phyloP scores from a whole-genome alignment of 2,329 filamentous ascomycete species.

The Sordariomycetes sp. region DNA sequence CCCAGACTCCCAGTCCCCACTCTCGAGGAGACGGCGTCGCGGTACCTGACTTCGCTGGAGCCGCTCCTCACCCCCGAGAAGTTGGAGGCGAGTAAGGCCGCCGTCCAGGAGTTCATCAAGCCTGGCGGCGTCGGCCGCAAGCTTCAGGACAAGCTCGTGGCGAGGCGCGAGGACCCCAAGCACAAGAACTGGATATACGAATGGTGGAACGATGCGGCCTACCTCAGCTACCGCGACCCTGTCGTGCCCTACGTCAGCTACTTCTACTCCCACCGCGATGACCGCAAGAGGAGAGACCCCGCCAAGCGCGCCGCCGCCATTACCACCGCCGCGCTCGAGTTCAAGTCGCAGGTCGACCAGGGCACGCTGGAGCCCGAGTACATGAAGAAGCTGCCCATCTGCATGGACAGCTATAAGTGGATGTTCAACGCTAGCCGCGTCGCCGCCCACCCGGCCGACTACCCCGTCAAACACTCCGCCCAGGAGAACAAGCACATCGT shows the following conservation, averaged over 20 bases:
- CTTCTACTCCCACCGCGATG: constrained; percentile 97
- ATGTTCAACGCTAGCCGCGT: constrained; percentile 97
- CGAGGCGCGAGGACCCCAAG: constrained; percentile 65
- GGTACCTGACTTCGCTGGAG: constrained; percentile 70
- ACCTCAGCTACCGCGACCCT: constrained; percentile 85
- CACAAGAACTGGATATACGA: constrained; percentile 90
- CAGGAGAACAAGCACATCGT: constrained; percentile 76
- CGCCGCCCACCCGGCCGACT: constrained; percentile 68
- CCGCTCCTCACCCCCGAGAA: constrained; percentile 58
- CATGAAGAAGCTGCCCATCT: constrained; percentile 94
- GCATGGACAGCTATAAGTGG: constrained; percentile 96
- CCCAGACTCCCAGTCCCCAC: constrained; percentile 67
- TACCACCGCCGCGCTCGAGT: constrained; percentile 72
- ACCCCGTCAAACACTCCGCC: constrained; percentile 66
- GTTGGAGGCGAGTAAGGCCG: constrained; percentile 62
- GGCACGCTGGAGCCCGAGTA: constrained; percentile 88
- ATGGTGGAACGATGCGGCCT: constrained; percentile 96
- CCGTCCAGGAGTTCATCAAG: constrained; percentile 76
- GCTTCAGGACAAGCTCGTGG: constrained; percentile 79
- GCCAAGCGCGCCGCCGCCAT: constrained; percentile 89
- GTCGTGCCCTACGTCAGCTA: constrained; percentile 98
- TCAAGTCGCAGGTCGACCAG: constrained; percentile 82
- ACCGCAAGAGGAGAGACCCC: constrained; percentile 74
- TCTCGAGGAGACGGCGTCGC: constrained; percentile 67
- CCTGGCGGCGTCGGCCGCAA: constrained; percentile 73